Base-by-base conservation (phyloP, 192 early-diverging fungal genomes). In the Coemansia sp. region DNA sequence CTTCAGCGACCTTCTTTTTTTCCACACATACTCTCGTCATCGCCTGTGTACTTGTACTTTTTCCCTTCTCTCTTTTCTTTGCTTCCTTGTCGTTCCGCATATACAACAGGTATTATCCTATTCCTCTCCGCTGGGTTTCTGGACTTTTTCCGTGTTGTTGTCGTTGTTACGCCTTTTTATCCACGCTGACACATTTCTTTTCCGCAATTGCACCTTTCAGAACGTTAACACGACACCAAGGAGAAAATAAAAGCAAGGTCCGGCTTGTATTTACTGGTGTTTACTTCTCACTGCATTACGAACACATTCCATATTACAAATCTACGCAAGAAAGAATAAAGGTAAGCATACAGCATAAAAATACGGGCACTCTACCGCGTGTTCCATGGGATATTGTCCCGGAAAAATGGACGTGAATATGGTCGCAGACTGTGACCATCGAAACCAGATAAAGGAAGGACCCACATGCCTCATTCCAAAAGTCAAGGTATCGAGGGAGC, bases 331-430 rank as follows among this genome's bases (percentile, higher is more conserved):
- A 37, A n/a, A 59, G n/a, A 32, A 4, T 32, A 59, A 59, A 59
- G 57, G 57, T 59, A 59, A 32, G 39, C 57, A 59, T 59, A 18
- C 26, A 18, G 56, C 11, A 58, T 15, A 58, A 36, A 58, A 37
- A 49, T 15, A 60, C 46, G 57, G n/a, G 39, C 41, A 47, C 46
- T 36, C 61, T 62, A 46, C 22, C 11, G 16, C 61, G 61, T 46
- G 61, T n/a, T 21, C 46, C 45, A 15, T n/a, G 45, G 26, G 45
- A 47, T 47, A 21, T 43, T 62, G 49, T 22, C 49, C 19, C n/a
- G n/a, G n/a, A n/a, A 51, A 21, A 51, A 51, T 47, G 46, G 46
- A 42, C 41, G 41, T 42, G 7, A 42, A 42, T 42, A 42, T 42
- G 41, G 12, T 5, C 19, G 48, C n/a, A n/a, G n/a, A n/a, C n/a